A percentile compares a stretch with the other conserved stretches of the same genome.
phyloP scores from a whole-genome alignment of 192 early-diverging fungal species.

The Coemansia sp. region DNA sequence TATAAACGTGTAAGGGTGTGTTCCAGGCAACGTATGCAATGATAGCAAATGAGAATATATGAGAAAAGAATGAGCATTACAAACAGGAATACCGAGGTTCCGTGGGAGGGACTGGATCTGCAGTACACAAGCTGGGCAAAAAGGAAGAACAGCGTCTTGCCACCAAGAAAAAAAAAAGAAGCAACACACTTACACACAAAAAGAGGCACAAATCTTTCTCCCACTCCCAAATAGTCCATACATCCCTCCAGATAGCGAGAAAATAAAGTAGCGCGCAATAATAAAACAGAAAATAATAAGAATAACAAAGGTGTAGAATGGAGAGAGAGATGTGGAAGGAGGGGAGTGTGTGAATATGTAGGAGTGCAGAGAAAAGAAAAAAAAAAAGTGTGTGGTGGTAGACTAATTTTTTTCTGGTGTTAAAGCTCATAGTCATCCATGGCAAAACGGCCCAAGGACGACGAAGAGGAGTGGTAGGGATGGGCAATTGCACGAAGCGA shows the following conservation, averaged over 20 bases:
- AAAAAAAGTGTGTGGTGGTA: not conserved
- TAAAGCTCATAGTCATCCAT: conserved; percentile 43
- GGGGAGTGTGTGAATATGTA: not conserved
- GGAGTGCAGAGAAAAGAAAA: not conserved
- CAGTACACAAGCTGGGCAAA: conserved; percentile 13
- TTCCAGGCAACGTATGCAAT: not conserved
- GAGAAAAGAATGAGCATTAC: conserved; percentile 1
- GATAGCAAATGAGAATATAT: conserved; percentile 4
- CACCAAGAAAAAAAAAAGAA: not conserved
- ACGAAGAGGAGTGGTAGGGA: conserved; percentile 26
- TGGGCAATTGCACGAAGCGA: conserved; percentile 32
- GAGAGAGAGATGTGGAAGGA: not conserved
- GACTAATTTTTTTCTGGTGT: not conserved
- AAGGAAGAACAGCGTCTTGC: conserved; percentile 11
- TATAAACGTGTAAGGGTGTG: not conserved
- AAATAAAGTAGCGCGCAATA: not conserved
- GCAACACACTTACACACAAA: not conserved
- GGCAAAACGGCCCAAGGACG: conserved; percentile 31
- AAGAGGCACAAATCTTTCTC: not conserved
- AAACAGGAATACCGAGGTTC: not conserved
- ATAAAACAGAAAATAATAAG: conserved; percentile 9
- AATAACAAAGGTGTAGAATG: not conserved
- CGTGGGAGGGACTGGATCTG: conserved; percentile 5
- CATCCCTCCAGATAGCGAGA: not conserved
- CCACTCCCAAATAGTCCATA: conserved; percentile 6